Percentiles rank a stretch among this genome's conserved stretches.
Evolutionary conservation across 768 basidiomycete genomes (phyloP).

Genomic region (Mycena latifolia): DNA sequence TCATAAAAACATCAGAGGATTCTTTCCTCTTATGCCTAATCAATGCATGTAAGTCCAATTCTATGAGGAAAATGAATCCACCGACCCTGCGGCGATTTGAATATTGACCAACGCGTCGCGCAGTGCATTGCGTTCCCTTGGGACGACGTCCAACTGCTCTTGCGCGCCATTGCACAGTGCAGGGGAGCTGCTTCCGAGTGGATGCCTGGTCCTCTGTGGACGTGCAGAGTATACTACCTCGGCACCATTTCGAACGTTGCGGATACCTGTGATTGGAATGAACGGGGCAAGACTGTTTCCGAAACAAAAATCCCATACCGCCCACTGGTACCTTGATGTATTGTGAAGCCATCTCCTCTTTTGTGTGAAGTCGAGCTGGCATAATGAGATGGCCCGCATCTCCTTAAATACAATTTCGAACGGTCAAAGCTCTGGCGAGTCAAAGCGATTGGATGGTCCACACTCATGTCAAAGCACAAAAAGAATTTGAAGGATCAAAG

Average conservation of each 20-base stretch:
- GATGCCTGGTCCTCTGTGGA: background rate
- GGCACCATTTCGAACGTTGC: too few species aligned
- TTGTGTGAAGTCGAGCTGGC: background rate
- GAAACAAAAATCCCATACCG: background rate
- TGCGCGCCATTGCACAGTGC: background rate
- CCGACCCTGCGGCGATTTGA: conserved; percentile 9
- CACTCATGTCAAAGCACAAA: conserved; percentile 13
- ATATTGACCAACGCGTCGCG: background rate
- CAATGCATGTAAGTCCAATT: background rate
- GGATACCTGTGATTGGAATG: background rate
- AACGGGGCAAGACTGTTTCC: background rate
- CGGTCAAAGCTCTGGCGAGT: conserved; percentile 1
- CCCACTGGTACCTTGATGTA: background rate
- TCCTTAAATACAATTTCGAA: conserved; percentile 5
- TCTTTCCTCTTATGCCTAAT: conserved; percentile 26
- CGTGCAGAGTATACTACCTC: too few species aligned
- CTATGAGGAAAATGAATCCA: background rate
- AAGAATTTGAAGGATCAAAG: background rate
- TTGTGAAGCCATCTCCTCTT: background rate
- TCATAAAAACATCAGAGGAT: background rate
- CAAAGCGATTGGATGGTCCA: conserved; percentile 1
- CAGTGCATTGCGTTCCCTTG: conserved; percentile 11
- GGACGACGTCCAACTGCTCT: background rate
- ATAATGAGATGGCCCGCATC: background rate
- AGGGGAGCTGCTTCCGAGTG: background rate